phyloP scores from a whole-genome alignment of 371 early-diverging fungal genomes.

The Dichotomocladium elegans region DNA sequence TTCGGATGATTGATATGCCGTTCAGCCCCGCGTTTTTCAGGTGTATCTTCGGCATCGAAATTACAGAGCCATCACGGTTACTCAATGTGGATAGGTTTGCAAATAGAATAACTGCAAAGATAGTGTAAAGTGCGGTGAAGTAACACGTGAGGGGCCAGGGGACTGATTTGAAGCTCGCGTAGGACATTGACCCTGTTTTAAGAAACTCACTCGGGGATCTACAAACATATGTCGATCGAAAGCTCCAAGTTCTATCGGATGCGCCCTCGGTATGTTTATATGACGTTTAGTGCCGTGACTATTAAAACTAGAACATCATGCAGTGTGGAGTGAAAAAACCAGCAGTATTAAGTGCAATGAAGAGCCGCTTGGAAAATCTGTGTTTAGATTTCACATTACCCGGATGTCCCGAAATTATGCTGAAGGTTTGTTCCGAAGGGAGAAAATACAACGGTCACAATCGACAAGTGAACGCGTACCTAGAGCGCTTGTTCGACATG shows the following conservation, averaged over 20 bases:
- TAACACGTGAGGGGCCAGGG: no score
- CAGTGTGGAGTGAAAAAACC: conserved; percentile 17
- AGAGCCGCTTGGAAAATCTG: conserved; percentile 54
- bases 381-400: conserved; percentile 82
- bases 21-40: conserved; percentile 72
- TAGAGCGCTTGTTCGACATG: conserved; percentile 58
- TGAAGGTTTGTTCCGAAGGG: conserved; percentile 57
- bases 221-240: conserved; percentile 49
- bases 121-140: background rate
- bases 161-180: no score
- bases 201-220: conserved; percentile 62
- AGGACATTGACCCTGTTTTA: conserved; percentile 65
- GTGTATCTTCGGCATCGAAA: conserved; percentile 39
- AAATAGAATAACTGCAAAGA: background rate
- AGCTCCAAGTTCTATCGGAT: conserved; percentile 46
- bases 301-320: no score
- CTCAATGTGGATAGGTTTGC: conserved; percentile 16
- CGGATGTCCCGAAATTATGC: conserved; percentile 62
- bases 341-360: conserved; percentile 32
- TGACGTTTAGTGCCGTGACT: no score
- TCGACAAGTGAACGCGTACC: conserved; percentile 75
- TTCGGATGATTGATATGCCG: conserved; percentile 79
- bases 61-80: background rate
- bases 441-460: conserved; percentile 61
- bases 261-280: conserved; percentile 1